Evolutionary conservation across 2,329 filamentous ascomycete genomes (phyloP).

Genomic region (Fusarium falciforme): DNA sequence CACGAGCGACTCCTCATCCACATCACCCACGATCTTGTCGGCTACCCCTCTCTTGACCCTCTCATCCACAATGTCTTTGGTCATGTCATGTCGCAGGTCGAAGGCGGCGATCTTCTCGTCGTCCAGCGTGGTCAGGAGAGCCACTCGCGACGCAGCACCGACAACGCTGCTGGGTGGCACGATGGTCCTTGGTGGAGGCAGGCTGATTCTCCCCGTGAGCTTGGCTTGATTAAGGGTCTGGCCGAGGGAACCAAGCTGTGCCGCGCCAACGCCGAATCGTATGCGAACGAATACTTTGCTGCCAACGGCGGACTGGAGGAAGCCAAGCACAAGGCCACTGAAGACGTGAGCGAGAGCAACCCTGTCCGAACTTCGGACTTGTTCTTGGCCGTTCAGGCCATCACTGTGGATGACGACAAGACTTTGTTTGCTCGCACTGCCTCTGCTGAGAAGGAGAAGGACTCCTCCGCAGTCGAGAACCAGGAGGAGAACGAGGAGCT

Average conservation of each 20-base stretch:
- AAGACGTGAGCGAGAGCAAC: conserved; percentile 84
- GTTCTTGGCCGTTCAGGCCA: conserved; percentile 94
- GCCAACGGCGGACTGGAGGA: conserved; percentile 81
- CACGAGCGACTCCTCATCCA: conserved; percentile 98
- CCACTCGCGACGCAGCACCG: conserved; percentile 71
- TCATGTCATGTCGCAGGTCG: conserved; percentile 98
- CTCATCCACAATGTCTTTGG: conserved; percentile 92
- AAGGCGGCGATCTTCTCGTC: conserved; percentile 94
- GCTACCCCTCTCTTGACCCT: conserved; percentile 94
- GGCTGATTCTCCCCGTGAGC: conserved; percentile 74
- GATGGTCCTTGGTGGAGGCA: conserved; percentile 98
- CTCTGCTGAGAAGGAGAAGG: conserved; percentile 65
- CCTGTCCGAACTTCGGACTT: conserved; percentile 93
- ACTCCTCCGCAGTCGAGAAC: conserved; percentile 63
- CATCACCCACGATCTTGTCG: conserved; percentile 94
- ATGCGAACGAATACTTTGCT: conserved; percentile 86
- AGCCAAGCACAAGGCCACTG: conserved; percentile 82
- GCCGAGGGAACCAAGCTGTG: conserved; percentile 92
- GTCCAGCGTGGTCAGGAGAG: conserved; percentile 93
- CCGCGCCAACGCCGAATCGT: conserved; percentile 87
- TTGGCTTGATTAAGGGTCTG: conserved; percentile 83
- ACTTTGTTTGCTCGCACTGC: conserved; percentile 75
- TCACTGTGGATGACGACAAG: conserved; percentile 72
- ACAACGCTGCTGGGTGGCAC: conserved; percentile 78
- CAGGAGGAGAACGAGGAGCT: conserved; percentile 68